Evolutionary conservation across 371 early-diverging fungal species (phyloP), one percentile per base, ranked within the genome.

Genomic region (Saksenaea oblongispora): DNA sequence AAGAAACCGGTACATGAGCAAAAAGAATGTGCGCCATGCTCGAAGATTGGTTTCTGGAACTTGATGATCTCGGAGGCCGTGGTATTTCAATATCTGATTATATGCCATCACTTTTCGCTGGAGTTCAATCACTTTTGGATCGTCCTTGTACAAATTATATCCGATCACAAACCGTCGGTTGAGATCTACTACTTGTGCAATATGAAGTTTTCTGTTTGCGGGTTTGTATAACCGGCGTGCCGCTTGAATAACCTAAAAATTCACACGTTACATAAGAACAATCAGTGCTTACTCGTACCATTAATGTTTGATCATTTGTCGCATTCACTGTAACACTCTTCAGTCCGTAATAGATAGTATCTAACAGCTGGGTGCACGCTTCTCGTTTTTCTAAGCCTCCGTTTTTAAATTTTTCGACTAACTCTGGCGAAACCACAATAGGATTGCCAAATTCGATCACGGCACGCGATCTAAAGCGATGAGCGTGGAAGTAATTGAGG

Each of bases 1-100:
- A 5, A 84, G 42, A 0, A 91, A 66, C 15, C 97, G 86, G 57
- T 85, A 84, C 3, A 76, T 55, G 37, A 98, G 73, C 37, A 94
- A 79, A n/a, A 75, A 78, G 27, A 94, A 73, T 3, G 96, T 96
- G 41, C 82, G 72, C 56, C 82, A 70, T 31, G 87, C 82, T 39
- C 89, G 83, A 24, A 97, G 74, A 14, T 81, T 80, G 56, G 90
- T 93, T 18, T 86, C 88, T 24, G 92, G 87, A 27, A 98, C 98
- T 80, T 99, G 97, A 76, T 98, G 98, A 70, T 99, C 99, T 13
- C 89, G 88, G 39, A 99, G 79, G 7, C 99, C 98, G 68, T 94
- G 94, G 73, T 94, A 92, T 47, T 87, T 87, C 34, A 99, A 81
- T 60, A 92, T 76, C 64, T 87, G 84, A 69, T 97, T 96, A 79